Evolutionary conservation across 2,329 filamentous ascomycete species (phyloP).

Genomic region (Curvularia verruculosa): DNA sequence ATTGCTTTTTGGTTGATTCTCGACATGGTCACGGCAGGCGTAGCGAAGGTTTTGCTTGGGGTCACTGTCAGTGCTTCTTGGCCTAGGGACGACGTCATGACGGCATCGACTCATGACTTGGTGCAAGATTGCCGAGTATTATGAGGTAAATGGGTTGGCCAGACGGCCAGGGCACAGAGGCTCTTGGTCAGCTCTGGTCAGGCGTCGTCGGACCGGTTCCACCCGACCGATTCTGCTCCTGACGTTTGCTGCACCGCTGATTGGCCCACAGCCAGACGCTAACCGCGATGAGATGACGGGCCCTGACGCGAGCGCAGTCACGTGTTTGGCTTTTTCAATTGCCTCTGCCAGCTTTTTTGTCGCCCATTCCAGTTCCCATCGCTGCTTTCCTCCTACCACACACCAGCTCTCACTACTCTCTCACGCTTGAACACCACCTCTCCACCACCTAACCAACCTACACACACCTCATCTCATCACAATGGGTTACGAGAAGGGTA

Average conservation of each 20-base stretch:
- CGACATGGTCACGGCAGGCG: too few species aligned
- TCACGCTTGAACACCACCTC: background rate
- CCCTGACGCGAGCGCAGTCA: conserved; percentile 3
- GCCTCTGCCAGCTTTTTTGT: conserved; percentile 31
- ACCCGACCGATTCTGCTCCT: conserved; percentile 22
- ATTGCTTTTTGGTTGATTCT: background rate
- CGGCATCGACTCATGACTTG: background rate
- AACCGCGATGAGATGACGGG: conserved; percentile 5
- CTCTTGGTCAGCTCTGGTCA: conserved; percentile 12
- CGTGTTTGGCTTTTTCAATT: conserved; percentile 30
- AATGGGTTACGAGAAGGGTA: conserved; percentile 52
- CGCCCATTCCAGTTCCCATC: conserved; percentile 26
- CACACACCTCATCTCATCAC: conserved; percentile 31
- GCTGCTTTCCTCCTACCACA: conserved; percentile 20
- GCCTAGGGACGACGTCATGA: conserved; percentile 8
- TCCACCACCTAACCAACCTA: conserved; percentile 9
- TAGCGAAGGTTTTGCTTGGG: background rate
- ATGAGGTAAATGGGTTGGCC: background rate
- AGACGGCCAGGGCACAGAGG: conserved; percentile 4
- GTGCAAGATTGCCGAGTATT: conserved; percentile 10
- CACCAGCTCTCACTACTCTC: background rate
- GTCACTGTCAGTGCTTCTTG: background rate
- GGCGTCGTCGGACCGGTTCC: conserved; percentile 24
- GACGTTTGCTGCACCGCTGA: conserved; percentile 21
- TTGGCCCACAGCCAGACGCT: conserved; percentile 14